These are phyloP conservation scores for Diplotaxis tenuifolia DNA, from an alignment of 345 rosid genomes.

Conservation along the genomic window DNA sequence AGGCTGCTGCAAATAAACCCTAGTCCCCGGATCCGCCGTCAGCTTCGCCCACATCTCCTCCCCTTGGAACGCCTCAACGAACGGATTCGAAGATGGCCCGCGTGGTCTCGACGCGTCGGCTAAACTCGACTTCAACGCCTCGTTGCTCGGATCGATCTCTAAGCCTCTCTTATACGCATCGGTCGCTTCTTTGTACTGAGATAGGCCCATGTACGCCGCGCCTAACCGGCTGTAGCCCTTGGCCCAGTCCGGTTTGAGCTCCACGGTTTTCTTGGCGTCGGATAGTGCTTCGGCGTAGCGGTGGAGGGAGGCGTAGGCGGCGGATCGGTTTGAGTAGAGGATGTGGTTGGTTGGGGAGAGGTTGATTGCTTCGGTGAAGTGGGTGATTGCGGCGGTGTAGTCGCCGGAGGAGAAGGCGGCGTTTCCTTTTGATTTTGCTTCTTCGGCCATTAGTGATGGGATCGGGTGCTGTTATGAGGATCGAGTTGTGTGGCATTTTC, in stretches of 20 bases:
- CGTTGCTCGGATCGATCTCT: constrained; percentile 77
- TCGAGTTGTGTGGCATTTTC: neutral
- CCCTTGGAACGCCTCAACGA: constrained; percentile 71
- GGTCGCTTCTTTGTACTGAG: constrained; percentile 53
- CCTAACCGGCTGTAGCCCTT: constrained; percentile 95
- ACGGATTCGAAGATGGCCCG: constrained; percentile 47
- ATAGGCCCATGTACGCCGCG: constrained; percentile 71
- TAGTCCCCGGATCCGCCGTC: constrained; percentile 81
- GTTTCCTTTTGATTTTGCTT: constrained; percentile 86
- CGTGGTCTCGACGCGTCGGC: constrained; percentile 58
- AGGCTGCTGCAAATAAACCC: constrained; percentile 65
- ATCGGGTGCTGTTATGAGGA: neutral
- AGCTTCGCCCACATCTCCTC: constrained; percentile 94
- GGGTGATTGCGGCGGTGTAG: constrained; percentile 59
- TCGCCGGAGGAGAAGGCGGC: constrained; percentile 91
- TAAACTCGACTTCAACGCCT: constrained; percentile 69
- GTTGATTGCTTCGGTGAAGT: constrained; percentile 80
- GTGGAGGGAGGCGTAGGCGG: constrained; percentile 80
- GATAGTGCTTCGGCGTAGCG: constrained; percentile 61
- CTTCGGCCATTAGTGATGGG: constrained; percentile 53
- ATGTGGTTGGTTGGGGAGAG: constrained; percentile 76
- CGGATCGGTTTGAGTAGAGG: constrained; percentile 91
- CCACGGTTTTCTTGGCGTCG: constrained; percentile 91
- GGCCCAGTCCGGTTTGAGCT: constrained; percentile 89
- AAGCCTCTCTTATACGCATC: constrained; percentile 74